Evolutionary conservation across 129 eudicot species (phyloP).

Genomic region (Cynara cardunculus): DNA sequence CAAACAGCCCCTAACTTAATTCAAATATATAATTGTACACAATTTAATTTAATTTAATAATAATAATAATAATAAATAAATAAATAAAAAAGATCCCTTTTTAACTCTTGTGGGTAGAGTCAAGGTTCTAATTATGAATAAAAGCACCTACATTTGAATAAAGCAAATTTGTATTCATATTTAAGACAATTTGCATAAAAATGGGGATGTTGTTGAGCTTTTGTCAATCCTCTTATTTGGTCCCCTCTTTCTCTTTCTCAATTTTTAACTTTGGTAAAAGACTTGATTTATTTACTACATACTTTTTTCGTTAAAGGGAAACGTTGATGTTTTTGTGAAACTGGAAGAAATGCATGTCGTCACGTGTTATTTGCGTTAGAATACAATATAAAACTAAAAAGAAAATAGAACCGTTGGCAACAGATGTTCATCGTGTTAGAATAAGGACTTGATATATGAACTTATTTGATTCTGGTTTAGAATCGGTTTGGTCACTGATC

Average conservation of each 20-base stretch:
- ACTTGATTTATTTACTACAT: neutral
- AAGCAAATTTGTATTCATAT: neutral
- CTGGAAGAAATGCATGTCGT: neutral
- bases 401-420: neutral
- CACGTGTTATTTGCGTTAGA: neutral
- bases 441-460: neutral
- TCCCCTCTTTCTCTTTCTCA: neutral
- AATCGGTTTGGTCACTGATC: neutral
- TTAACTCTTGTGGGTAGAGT: neutral
- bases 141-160: neutral
- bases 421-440: neutral
- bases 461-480: neutral
- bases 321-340: neutral
- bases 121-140: neutral
- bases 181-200: neutral
- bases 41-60: too few species aligned
- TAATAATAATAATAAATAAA: neutral
- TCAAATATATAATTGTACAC: neutral
- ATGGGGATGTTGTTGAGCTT: neutral
- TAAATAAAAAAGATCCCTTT: neutral
- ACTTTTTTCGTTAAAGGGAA: neutral
- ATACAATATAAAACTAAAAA: neutral
- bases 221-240: neutral
- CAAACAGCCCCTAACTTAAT: too few species aligned
- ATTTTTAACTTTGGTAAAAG: neutral